A percentile compares a stretch with the other conserved stretches of the same genome.
Conservation (phyloP, 805 yeast genomes). For the Monosporozyma yasuniensis region DNA sequence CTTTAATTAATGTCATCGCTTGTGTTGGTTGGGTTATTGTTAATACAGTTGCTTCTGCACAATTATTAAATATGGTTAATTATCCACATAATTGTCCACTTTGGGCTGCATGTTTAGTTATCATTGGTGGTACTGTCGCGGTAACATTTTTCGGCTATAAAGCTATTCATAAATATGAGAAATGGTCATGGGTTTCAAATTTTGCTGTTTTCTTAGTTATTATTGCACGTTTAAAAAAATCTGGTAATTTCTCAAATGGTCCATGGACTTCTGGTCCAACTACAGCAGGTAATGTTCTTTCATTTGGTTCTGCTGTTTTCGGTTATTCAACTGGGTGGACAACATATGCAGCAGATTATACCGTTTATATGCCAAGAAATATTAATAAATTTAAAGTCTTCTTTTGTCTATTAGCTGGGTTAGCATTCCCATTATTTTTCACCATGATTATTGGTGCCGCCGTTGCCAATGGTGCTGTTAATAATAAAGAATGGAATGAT, state of each 20-base stretch:
- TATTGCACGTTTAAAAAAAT: slow-evolving; percentile 64
- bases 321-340: slow-evolving; percentile 96
- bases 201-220: slow-evolving; percentile 63
- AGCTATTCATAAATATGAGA: slow-evolving; percentile 73
- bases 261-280: slow-evolving; percentile 43
- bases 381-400: slow-evolving; percentile 54
- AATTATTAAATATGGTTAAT: slow-evolving; percentile 69
- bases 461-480: slow-evolving; percentile 55
- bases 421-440: slow-evolving; percentile 60
- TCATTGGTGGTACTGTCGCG: slow-evolving; percentile 56
- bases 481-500: slow-evolving; percentile 37
- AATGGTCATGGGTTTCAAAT: slow-evolving; percentile 84
- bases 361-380: slow-evolving; percentile 71
- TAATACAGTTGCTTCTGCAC: slow-evolving; percentile 84
- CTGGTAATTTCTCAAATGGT: slow-evolving; percentile 55
- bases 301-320: slow-evolving; percentile 74
- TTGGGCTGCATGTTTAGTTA: slow-evolving; percentile 81
- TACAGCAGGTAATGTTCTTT: slow-evolving; percentile 67
- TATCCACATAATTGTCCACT: slow-evolving; percentile 55
- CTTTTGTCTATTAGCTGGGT: slow-evolving; percentile 53
- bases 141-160: slow-evolving; percentile 84
- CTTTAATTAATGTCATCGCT: slow-evolving; percentile 68
- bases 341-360: slow-evolving; percentile 85
- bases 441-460: slow-evolving; percentile 83
- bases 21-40: slow-evolving; percentile 96